phyloP scores from a whole-genome alignment of 2,329 filamentous ascomycete genomes.

The Metarhizium sp. region DNA sequence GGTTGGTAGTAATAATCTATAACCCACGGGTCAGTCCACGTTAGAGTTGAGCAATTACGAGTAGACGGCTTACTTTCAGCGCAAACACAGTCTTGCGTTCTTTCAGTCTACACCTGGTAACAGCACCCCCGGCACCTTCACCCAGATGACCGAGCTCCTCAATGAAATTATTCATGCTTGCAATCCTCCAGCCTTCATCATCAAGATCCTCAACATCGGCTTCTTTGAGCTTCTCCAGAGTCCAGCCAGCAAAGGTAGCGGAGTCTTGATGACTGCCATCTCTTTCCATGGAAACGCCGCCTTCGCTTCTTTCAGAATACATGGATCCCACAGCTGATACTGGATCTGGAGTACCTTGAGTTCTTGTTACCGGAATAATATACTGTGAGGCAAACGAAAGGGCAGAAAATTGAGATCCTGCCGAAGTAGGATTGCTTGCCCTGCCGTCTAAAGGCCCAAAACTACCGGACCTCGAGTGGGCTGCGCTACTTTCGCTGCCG shows the following conservation, averaged over 20 bases:
- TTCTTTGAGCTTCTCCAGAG: conserved; percentile 70
- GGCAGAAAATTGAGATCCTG: conserved; percentile 78
- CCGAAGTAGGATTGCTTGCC: conserved; percentile 73
- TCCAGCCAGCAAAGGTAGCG: conserved; percentile 70
- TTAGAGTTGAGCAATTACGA: not conserved
- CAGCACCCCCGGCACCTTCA: conserved; percentile 90
- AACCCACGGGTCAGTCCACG: conserved; percentile 8
- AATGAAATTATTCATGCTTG: conserved; percentile 80
- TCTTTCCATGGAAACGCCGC: conserved; percentile 67
- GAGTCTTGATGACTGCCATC: conserved; percentile 73
- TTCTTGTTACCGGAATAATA: conserved; percentile 55
- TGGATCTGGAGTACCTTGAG: conserved; percentile 68
- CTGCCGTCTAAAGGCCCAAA: conserved; percentile 69
- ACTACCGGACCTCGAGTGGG: conserved; percentile 75
- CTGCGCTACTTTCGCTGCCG: conserved; percentile 69
- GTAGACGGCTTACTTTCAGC: conserved; percentile 58
- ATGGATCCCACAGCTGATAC: conserved; percentile 80
- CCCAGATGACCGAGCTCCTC: conserved; percentile 82
- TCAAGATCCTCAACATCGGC: conserved; percentile 91
- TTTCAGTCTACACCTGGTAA: conserved; percentile 82
- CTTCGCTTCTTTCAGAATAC: conserved; percentile 72
- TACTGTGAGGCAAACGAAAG: conserved; percentile 70
- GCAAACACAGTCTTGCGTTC: conserved; percentile 93
- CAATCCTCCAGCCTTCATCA: conserved; percentile 90
- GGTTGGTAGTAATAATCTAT: conserved; percentile 95